A percentile compares a stretch with the other conserved stretches of the same genome.
These are phyloP conservation scores for Hamamelis virginiana DNA, from an alignment of 164 flowering plant genomes.

Conservation along the genomic window DNA sequence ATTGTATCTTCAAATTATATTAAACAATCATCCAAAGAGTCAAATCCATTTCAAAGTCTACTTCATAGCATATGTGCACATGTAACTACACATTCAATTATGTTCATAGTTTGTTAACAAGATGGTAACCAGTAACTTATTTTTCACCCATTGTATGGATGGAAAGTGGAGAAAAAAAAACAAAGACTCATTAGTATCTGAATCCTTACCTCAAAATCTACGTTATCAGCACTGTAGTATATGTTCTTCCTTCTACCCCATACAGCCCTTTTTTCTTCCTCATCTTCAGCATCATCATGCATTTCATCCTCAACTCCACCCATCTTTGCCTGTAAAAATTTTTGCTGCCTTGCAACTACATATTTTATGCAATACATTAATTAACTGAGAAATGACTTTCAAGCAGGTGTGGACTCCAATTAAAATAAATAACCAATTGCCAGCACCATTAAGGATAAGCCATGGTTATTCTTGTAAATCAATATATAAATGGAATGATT, in stretches of 20 bases:
- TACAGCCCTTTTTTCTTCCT: conserved; percentile 31
- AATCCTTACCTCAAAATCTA: conserved; percentile 58
- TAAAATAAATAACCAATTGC: neutral
- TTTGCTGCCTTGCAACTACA: conserved; percentile 60
- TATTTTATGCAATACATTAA: neutral
- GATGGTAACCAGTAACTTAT: neutral
- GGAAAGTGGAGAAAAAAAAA: neutral
- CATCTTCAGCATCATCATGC: conserved; percentile 65
- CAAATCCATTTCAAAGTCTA: neutral
- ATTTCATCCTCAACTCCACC: conserved; percentile 84
- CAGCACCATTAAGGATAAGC: no score
- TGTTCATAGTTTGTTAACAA: neutral
- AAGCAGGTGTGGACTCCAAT: neutral
- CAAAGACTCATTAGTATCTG: neutral
- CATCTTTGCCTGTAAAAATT: conserved; percentile 46
- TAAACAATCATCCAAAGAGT: conserved; percentile 9
- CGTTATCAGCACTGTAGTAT: conserved; percentile 57
- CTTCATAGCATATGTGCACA: neutral
- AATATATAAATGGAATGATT: no score
- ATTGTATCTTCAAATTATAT: conserved; percentile 38
- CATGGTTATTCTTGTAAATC: no score
- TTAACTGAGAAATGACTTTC: neutral
- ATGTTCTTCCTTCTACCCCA: conserved; percentile 47
- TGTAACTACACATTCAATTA: neutral
- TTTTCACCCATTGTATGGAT: neutral